A percentile compares a stretch with the other conserved stretches of the same genome.
Conservation (phyloP, 1,284 basidiomycete genomes). For the Pulveroboletus sp. region DNA sequence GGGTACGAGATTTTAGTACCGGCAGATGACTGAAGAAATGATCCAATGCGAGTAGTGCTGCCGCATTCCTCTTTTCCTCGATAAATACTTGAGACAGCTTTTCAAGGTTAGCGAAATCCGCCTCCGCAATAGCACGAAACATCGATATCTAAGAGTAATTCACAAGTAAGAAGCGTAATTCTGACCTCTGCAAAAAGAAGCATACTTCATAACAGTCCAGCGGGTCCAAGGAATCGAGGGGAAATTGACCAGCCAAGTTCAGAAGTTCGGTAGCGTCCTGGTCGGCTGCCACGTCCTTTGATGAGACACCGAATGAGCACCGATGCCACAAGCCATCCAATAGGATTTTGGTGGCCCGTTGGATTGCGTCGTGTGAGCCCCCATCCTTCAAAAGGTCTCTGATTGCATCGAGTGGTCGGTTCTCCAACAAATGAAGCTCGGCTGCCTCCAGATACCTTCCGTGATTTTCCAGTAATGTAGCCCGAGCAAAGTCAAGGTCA, state of each 20-base stretch:
- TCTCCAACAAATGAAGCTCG: too few relatives aligned
- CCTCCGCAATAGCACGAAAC: conserved; percentile 22
- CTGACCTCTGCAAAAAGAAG: too few relatives aligned
- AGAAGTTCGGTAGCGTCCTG: conserved; percentile 10
- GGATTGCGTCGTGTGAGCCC: conserved; percentile 31
- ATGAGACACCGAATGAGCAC: conserved; percentile 28
- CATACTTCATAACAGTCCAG: too few relatives aligned
- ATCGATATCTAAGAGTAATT: too few relatives aligned
- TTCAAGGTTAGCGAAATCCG: conserved; percentile 12
- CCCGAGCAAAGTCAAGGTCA: too few relatives aligned
- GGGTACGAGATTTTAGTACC: conserved; percentile 9
- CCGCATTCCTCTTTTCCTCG: background rate
- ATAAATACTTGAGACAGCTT: conserved; percentile 17
- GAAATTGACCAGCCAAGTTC: too few relatives aligned
- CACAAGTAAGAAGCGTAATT: too few relatives aligned
- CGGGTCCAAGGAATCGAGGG: too few relatives aligned
- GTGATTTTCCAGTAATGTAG: too few relatives aligned
- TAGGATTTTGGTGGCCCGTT: conserved; percentile 34
- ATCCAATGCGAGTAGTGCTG: conserved; percentile 32
- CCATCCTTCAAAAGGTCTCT: conserved; percentile 44
- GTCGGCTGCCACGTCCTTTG: conserved; percentile 10
- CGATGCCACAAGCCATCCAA: conserved; percentile 28
- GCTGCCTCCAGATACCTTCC: too few relatives aligned
- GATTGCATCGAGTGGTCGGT: too few relatives aligned
- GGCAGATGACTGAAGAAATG: conserved; percentile 25